Evolutionary conservation across 305 asterid species (phyloP).

Genomic region (Ajuga reptans): DNA sequence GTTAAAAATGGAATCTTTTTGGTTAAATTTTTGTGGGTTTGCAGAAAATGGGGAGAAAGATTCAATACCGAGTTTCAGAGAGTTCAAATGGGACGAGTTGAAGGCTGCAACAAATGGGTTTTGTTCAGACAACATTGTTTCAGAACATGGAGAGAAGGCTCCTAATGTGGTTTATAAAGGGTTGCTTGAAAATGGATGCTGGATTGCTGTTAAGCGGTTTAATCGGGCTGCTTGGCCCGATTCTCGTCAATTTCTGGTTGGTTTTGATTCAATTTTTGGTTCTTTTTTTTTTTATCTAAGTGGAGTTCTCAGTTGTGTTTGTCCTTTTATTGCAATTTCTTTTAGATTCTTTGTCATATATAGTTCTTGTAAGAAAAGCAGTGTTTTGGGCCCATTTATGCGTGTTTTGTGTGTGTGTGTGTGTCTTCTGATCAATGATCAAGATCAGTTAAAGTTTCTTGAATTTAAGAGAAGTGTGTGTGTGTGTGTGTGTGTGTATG

Average conservation of each 20-base stretch:
- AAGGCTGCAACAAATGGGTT: constrained; percentile 46
- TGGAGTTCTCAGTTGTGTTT: background rate
- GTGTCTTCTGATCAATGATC: constrained; percentile 1
- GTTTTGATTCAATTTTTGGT: background rate
- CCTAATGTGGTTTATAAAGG: constrained; percentile 64
- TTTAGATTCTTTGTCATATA: background rate
- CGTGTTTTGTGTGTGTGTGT: background rate
- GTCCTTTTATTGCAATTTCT: background rate
- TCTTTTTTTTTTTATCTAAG: background rate
- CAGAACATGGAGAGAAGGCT: constrained; percentile 63
- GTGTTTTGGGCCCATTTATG: background rate
- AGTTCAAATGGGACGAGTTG: constrained; percentile 40
- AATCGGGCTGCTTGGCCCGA: constrained; percentile 59
- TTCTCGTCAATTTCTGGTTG: constrained; percentile 55
- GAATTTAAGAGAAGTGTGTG: background rate
- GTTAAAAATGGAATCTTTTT: background rate
- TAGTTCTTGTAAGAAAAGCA: background rate
- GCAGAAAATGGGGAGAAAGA: constrained; percentile 55
- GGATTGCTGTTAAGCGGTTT: constrained; percentile 58
- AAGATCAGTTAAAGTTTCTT: constrained; percentile 3
- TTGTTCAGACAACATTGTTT: constrained; percentile 51
- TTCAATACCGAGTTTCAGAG: constrained; percentile 31
- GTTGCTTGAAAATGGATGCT: constrained; percentile 34
- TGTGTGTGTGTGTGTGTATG: too few relatives aligned
- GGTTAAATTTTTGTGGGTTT: constrained; percentile 2